Conservation (phyloP, 129 eudicot species). For the Artemisia tridentata region DNA sequence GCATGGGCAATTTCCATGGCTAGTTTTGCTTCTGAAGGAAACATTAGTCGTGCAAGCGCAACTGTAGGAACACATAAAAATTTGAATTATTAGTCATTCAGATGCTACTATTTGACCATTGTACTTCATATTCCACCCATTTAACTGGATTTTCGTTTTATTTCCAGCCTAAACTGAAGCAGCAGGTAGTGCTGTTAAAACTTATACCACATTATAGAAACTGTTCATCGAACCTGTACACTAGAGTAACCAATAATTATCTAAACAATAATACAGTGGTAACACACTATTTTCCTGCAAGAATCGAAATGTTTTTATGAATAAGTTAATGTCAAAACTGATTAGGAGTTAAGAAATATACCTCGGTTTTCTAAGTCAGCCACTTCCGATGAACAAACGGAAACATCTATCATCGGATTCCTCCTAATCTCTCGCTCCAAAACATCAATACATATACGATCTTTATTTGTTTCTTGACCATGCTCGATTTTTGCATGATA, state of each 20-base stretch:
- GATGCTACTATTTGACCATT: not conserved
- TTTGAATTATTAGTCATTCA: not conserved
- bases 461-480: conserved; percentile 59
- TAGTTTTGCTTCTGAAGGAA: conserved; percentile 75
- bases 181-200: not conserved
- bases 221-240: not conserved
- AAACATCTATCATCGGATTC: conserved; percentile 50
- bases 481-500: conserved; percentile 48
- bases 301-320: not conserved
- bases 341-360: conserved; percentile 14
- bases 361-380: conserved; percentile 82
- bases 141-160: not conserved
- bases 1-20: conserved; percentile 87
- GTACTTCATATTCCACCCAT: not conserved
- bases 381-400: conserved; percentile 36
- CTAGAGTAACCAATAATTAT: too few species aligned
- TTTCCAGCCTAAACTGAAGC: not conserved
- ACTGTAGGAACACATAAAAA: conserved; percentile 37
- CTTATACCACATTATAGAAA: not conserved
- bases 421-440: conserved; percentile 68
- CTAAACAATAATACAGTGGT: not conserved
- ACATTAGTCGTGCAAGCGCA: conserved; percentile 72
- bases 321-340: not conserved
- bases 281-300: not conserved
- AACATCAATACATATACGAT: conserved; percentile 68